phyloP scores from a whole-genome alignment of 1,139 yeast genomes.

The Torulaspora globosa region DNA sequence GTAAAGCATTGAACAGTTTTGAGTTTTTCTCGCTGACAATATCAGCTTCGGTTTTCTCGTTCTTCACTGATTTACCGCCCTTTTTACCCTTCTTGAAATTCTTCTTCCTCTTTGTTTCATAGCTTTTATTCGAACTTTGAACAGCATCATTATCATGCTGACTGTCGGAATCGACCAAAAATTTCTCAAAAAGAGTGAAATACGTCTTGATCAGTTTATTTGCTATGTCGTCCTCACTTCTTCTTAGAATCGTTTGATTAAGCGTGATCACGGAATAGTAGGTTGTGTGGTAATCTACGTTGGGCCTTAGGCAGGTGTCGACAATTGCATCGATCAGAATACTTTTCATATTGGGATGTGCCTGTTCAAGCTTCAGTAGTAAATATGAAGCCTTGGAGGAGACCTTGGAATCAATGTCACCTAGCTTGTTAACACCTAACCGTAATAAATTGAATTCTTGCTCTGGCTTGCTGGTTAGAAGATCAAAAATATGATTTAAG shows the following conservation, averaged over 20 bases:
- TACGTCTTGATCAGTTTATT: slow-evolving; percentile 79
- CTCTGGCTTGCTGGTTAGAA: slow-evolving; percentile 84
- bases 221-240: slow-evolving; percentile 72
- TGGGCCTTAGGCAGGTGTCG: slow-evolving; percentile 72
- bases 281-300: slow-evolving; percentile 78
- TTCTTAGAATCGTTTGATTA: slow-evolving; percentile 86
- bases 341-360: slow-evolving; percentile 93
- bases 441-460: slow-evolving; percentile 90
- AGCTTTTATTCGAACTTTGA: slow-evolving; percentile 37
- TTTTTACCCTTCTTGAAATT: slow-evolving; percentile 58
- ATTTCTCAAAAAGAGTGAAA: slow-evolving; percentile 78
- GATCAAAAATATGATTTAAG: slow-evolving; percentile 70
- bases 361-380: slow-evolving; percentile 75
- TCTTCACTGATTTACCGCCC: slow-evolving; percentile 77
- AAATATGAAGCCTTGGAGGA: slow-evolving; percentile 84
- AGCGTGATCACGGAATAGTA: slow-evolving; percentile 85
- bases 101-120: slow-evolving; percentile 50
- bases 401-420: slow-evolving; percentile 88
- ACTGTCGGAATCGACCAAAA: slow-evolving; percentile 65
- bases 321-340: slow-evolving; percentile 74
- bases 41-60: slow-evolving; percentile 63
- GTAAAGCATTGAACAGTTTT: slow-evolving; percentile 80
- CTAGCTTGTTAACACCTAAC: slow-evolving; percentile 87
- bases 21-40: slow-evolving; percentile 79
- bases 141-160: slow-evolving; percentile 37